phyloP scores from a whole-genome alignment of 208 protist genomes.

The Phytomonas sp. region DNA sequence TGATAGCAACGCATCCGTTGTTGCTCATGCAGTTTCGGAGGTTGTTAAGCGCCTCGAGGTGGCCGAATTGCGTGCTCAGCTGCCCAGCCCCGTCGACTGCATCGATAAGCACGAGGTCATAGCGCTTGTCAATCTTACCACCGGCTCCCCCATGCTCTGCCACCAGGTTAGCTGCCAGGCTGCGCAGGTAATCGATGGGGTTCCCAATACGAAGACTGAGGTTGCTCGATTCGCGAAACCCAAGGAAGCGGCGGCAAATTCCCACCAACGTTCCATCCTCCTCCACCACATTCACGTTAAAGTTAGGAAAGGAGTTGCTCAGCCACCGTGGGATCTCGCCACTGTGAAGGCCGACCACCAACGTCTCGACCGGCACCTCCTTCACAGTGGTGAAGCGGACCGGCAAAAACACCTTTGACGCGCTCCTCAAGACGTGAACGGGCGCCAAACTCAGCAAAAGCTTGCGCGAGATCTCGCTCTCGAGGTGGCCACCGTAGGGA shows the following conservation, averaged over 20 bases:
- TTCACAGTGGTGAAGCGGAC: slow-evolving; percentile 67
- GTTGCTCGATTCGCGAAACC: slow-evolving; percentile 73
- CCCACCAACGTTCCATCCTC: slow-evolving; percentile 72
- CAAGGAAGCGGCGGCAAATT: slow-evolving; percentile 62
- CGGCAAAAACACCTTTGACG: slow-evolving; percentile 45
- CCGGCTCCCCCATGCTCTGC: background rate
- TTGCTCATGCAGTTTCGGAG: slow-evolving; percentile 56
- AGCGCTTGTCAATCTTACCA: slow-evolving; percentile 17
- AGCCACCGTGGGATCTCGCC: slow-evolving; percentile 80
- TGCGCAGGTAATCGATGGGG: slow-evolving; percentile 59
- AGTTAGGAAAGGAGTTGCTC: slow-evolving; percentile 74
- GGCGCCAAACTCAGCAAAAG: slow-evolving; percentile 79
- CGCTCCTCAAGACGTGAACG: slow-evolving; percentile 69
- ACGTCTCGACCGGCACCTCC: slow-evolving; percentile 47
- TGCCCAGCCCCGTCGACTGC: slow-evolving; percentile 56
- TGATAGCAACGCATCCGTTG: slow-evolving; percentile 55
- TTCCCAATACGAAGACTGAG: slow-evolving; percentile 47
- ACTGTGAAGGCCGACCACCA: slow-evolving; percentile 78
- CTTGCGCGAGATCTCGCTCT: slow-evolving; percentile 73
- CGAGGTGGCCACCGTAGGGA: slow-evolving; percentile 59
- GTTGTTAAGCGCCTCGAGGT: slow-evolving; percentile 70
- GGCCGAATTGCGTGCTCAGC: slow-evolving; percentile 60
- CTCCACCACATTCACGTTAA: slow-evolving; percentile 79
- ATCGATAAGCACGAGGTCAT: slow-evolving; percentile 76
- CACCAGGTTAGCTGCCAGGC: slow-evolving; percentile 18